Conservation (phyloP, 2,329 filamentous ascomycete genomes). For the Trichophaea hybrida region DNA sequence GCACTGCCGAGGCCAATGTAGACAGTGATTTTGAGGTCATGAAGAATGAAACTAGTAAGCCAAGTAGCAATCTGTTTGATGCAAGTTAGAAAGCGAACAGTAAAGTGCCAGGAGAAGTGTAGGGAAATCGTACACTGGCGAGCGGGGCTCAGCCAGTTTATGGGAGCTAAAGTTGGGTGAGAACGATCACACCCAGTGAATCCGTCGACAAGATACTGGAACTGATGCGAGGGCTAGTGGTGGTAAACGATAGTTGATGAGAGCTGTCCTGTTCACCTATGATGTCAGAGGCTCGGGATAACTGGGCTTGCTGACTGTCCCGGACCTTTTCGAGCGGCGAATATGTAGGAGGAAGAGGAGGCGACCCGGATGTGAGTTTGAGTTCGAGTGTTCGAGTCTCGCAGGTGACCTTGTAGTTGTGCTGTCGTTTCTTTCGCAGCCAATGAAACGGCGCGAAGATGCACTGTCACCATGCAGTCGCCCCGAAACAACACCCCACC, state of each 20-base stretch:
- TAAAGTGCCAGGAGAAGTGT: no score
- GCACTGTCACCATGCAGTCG: neutral
- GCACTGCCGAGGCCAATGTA: slow-evolving; percentile 73
- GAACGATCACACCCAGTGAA: no score
- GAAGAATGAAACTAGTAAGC: slow-evolving; percentile 61
- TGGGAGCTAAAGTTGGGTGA: no score
- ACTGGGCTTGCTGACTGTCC: neutral
- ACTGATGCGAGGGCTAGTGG: no score
- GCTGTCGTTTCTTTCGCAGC: neutral
- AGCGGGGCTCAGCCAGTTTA: no score
- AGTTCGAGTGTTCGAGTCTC: neutral
- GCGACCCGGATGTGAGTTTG: neutral
- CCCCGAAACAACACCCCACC: neutral
- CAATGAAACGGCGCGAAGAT: neutral
- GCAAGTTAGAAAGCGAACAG: no score
- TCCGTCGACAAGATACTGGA: no score
- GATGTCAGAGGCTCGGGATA: no score
- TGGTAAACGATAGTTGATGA: no score
- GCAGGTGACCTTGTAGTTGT: neutral
- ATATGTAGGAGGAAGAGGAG: neutral
- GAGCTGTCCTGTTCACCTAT: no score
- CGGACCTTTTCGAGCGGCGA: neutral
- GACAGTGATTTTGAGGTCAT: slow-evolving; percentile 75
- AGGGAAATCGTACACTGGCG: no score
- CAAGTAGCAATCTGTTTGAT: slow-evolving; percentile 55